Evolutionary conservation across 768 basidiomycete species (phyloP).

Genomic region (Podaxis sp.): DNA sequence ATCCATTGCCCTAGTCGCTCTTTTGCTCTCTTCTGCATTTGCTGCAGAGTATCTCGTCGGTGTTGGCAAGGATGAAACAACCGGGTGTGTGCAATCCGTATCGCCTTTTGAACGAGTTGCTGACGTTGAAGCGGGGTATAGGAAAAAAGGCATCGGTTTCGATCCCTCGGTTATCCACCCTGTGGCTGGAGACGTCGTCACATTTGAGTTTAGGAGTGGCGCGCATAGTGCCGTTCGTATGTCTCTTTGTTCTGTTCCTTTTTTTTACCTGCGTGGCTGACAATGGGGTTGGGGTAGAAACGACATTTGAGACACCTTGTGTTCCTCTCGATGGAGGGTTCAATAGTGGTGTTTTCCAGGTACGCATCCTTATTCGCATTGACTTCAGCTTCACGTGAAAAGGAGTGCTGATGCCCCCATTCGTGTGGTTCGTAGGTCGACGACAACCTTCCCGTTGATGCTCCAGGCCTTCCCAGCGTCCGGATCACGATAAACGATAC

Average conservation of each 20-base stretch:
- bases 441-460: constrained; percentile 29
- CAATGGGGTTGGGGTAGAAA: constrained; percentile 25
- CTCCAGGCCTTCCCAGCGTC: constrained; percentile 32
- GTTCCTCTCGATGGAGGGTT: constrained; percentile 30
- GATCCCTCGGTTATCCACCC: constrained; percentile 41
- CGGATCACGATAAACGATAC: constrained; percentile 33
- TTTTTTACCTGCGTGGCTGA: neutral
- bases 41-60: constrained; percentile 34
- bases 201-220: constrained; percentile 39
- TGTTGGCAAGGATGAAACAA: constrained; percentile 42
- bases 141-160: constrained; percentile 41
- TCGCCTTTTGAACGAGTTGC: neutral
- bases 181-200: constrained; percentile 32
- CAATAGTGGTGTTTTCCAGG: constrained; percentile 34
- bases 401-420: too few relatives aligned
- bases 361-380: constrained; percentile 17
- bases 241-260: constrained; percentile 18
- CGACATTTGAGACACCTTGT: constrained; percentile 38
- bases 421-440: neutral
- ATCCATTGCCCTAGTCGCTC: constrained; percentile 10
- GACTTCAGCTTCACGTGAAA: too few relatives aligned
- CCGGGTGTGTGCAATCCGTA: constrained; percentile 28
- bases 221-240: constrained; percentile 38
- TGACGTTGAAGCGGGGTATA: constrained; percentile 13
- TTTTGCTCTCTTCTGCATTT: constrained; percentile 26